These are phyloP conservation scores for Sugiyamaella chiloensis DNA, from an alignment of 805 yeast genomes.

Conservation along the genomic window DNA sequence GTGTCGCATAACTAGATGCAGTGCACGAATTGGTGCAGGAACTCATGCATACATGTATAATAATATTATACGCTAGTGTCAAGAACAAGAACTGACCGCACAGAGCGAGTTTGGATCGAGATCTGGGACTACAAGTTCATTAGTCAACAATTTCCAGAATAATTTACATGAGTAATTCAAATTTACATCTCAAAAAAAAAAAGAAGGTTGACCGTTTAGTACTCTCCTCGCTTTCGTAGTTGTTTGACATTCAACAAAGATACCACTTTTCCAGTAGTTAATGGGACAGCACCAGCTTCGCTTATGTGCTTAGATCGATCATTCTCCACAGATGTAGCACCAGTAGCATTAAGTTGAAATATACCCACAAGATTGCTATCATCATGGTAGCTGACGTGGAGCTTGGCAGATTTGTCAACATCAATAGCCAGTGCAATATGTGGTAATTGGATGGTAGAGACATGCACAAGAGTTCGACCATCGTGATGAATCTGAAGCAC, in stretches of 20 bases:
- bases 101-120: too few relatives aligned
- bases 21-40: background rate
- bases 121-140: too few relatives aligned
- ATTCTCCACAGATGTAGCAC: constrained; percentile 25
- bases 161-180: too few relatives aligned
- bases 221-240: constrained; percentile 61
- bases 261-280: constrained; percentile 39
- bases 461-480: constrained; percentile 20
- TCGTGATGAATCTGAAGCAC: constrained; percentile 26
- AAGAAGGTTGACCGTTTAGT: too few relatives aligned
- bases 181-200: too few relatives aligned
- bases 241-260: constrained; percentile 49
- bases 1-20: too few relatives aligned
- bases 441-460: constrained; percentile 27
- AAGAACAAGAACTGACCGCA: too few relatives aligned
- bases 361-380: constrained; percentile 19
- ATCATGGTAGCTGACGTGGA: constrained; percentile 17
- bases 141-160: too few relatives aligned
- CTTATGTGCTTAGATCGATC: background rate
- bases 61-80: too few relatives aligned
- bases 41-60: background rate
- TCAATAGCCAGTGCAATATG: constrained; percentile 27
- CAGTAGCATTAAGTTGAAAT: constrained; percentile 22
- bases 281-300: constrained; percentile 12
- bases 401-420: constrained; percentile 10